phyloP scores from a whole-genome alignment of 768 basidiomycete species.

The Suillus spraguei region DNA sequence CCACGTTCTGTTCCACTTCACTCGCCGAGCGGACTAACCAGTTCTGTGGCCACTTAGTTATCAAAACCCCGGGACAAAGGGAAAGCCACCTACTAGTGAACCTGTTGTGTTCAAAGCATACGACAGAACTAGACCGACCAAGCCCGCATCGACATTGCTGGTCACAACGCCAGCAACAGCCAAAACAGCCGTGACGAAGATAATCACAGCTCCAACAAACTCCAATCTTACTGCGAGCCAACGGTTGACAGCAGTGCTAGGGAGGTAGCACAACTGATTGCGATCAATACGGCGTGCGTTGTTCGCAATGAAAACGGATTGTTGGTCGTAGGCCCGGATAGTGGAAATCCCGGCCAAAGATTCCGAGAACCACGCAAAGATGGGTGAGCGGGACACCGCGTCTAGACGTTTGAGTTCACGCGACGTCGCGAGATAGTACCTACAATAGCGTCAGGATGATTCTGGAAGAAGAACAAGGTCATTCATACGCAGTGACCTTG shows the following conservation, averaged over 20 bases:
- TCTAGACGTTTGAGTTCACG: conserved; percentile 89
- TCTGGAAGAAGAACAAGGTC: not conserved
- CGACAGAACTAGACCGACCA: conserved; percentile 84
- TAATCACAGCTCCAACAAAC: conserved; percentile 80
- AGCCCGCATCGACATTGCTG: conserved; percentile 80
- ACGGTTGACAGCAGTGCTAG: conserved; percentile 73
- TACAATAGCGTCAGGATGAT: conserved; percentile 28
- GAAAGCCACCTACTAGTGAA: conserved; percentile 57
- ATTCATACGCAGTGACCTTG: conserved; percentile 71
- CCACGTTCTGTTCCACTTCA: conserved; percentile 90
- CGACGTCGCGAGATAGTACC: conserved; percentile 86
- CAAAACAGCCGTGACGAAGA: conserved; percentile 68
- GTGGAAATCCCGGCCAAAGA: conserved; percentile 76
- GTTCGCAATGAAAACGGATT: conserved; percentile 62
- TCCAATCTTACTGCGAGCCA: conserved; percentile 88
- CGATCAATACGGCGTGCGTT: conserved; percentile 80
- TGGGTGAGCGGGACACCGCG: conserved; percentile 86
- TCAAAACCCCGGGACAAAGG: conserved; percentile 1
- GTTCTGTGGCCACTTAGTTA: conserved; percentile 47
- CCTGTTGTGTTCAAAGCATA: conserved; percentile 86
- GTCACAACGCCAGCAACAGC: conserved; percentile 73
- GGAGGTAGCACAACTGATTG: conserved; percentile 80
- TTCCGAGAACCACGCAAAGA: conserved; percentile 89
- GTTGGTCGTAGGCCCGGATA: conserved; percentile 80
- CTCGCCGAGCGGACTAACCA: conserved; percentile 83